Percentiles rank a stretch among this genome's conserved stretches.
Evolutionary conservation across 371 early-diverging fungal genomes (phyloP).

Genomic region (Rhizopus stolonifer): DNA sequence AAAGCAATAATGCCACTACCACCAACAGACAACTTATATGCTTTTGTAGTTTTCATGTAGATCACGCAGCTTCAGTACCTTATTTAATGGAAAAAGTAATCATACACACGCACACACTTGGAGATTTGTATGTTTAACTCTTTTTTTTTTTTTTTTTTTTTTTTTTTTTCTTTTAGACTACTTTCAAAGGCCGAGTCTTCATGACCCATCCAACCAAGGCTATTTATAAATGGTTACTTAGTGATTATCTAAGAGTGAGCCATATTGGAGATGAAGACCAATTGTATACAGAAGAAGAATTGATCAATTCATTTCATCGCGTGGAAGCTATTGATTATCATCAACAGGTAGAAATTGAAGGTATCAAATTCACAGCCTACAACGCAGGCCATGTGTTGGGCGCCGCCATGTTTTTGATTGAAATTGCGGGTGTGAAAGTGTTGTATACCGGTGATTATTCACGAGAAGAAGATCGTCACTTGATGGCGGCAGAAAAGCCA

Average conservation of each 20-base stretch:
- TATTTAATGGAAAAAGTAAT: slow-evolving; percentile 96
- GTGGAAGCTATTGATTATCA: slow-evolving; percentile 99
- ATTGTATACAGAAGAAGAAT: slow-evolving; percentile 95
- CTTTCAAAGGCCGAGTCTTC: slow-evolving; percentile 97
- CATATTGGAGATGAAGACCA: slow-evolving; percentile 86
- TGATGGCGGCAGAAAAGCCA: slow-evolving; percentile 98
- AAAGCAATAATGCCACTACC: no score
- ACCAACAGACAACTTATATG: no score
- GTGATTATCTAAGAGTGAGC: slow-evolving; percentile 97
- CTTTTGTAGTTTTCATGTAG: slow-evolving; percentile 99
- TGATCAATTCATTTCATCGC: slow-evolving; percentile 87
- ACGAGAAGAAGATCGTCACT: slow-evolving; percentile 99
- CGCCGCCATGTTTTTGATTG: slow-evolving; percentile 99
- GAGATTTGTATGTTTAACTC: no score
- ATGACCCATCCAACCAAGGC: slow-evolving; percentile 99
- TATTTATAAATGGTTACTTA: slow-evolving; percentile 97
- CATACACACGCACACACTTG: no score
- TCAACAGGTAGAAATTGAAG: slow-evolving; percentile 95
- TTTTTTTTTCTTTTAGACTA: no score
- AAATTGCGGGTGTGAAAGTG: slow-evolving; percentile 93
- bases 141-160: no score
- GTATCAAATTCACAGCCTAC: slow-evolving; percentile 95
- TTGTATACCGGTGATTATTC: slow-evolving; percentile 99
- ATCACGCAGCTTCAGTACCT: slow-evolving; percentile 99
- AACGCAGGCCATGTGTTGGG: slow-evolving; percentile 99